These are phyloP conservation scores for Zychaea mexicana DNA, from an alignment of 371 early-diverging fungal genomes.

Conservation along the genomic window DNA sequence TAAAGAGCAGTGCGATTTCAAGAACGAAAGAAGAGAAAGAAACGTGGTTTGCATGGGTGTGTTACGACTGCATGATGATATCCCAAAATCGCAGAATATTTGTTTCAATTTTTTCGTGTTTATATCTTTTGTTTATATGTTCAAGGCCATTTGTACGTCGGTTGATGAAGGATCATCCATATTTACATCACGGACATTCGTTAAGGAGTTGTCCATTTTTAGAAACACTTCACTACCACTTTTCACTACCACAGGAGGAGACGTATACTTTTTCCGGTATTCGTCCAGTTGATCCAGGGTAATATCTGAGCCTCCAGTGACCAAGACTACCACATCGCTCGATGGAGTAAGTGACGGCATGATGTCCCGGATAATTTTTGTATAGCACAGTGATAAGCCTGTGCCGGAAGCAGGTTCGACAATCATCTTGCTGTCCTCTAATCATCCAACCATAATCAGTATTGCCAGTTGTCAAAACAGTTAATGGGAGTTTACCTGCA, in stretches of 20 bases:
- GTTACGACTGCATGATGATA: neutral
- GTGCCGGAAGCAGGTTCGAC: constrained; percentile 68
- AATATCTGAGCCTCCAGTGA: constrained; percentile 65
- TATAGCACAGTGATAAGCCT: constrained; percentile 54
- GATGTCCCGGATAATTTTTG: constrained; percentile 56
- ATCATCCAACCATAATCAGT: no score
- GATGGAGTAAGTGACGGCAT: constrained; percentile 49
- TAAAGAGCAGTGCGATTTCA: no score
- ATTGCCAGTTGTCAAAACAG: no score
- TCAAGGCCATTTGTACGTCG: constrained; percentile 9
- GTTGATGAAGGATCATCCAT: constrained; percentile 23
- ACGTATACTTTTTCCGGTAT: constrained; percentile 51
- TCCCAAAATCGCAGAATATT: neutral
- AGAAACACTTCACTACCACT: constrained; percentile 61
- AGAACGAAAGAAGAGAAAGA: neutral
- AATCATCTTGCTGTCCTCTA: constrained; percentile 58
- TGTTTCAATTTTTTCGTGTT: neutral
- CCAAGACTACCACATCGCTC: constrained; percentile 57
- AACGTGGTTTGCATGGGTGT: neutral
- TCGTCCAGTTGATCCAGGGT: constrained; percentile 48
- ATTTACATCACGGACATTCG: constrained; percentile 33
- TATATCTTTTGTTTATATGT: neutral
- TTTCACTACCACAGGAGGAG: constrained; percentile 58
- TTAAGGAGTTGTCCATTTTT: constrained; percentile 50
- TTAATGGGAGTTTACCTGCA: constrained; percentile 60